These are phyloP conservation scores for Neoboletus magnificus DNA, from an alignment of 768 basidiomycete genomes.

Conservation along the genomic window DNA sequence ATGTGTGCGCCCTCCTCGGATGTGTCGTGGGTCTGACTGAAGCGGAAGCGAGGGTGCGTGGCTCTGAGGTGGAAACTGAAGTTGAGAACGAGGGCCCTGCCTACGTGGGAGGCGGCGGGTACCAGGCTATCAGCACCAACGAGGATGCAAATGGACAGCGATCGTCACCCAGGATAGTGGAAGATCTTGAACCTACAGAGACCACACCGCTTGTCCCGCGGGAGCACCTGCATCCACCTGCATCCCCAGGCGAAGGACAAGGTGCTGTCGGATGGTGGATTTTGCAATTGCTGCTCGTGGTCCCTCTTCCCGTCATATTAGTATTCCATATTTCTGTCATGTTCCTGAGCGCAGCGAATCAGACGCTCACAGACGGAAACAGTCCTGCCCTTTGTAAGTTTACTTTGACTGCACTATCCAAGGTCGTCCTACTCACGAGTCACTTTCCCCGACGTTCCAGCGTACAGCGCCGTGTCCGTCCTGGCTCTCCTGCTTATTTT, in stretches of 20 bases:
- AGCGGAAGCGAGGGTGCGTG: slow-evolving; percentile 23
- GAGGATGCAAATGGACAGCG: slow-evolving; percentile 16
- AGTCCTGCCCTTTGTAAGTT: slow-evolving; percentile 46
- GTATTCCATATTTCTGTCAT: slow-evolving; percentile 49
- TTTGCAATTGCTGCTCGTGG: slow-evolving; percentile 50
- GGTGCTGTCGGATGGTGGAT: slow-evolving; percentile 51
- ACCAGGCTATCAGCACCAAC: slow-evolving; percentile 24
- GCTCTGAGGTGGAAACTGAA: slow-evolving; percentile 7
- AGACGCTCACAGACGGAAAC: slow-evolving; percentile 65
- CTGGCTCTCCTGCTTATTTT: slow-evolving; percentile 51
- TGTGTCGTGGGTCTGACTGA: slow-evolving; percentile 38
- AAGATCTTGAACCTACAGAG: slow-evolving; percentile 48
- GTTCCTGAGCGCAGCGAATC: slow-evolving; percentile 44
- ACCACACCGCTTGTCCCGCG: slow-evolving; percentile 52
- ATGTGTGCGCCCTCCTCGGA: slow-evolving; percentile 43
- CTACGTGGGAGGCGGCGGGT: slow-evolving; percentile 20
- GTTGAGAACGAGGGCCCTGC: slow-evolving; percentile 1
- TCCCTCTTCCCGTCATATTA: slow-evolving; percentile 53
- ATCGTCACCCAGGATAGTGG: slow-evolving; percentile 22
- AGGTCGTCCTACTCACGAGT: neutral
- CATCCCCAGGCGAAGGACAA: slow-evolving; percentile 8
- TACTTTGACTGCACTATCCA: neutral
- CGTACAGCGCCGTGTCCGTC: slow-evolving; percentile 46
- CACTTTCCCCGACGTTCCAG: slow-evolving; percentile 28
- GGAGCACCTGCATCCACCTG: slow-evolving; percentile 16